Evolutionary conservation across 176 grass and related monocot species (phyloP).

Genomic region (Avena sativa): DNA sequence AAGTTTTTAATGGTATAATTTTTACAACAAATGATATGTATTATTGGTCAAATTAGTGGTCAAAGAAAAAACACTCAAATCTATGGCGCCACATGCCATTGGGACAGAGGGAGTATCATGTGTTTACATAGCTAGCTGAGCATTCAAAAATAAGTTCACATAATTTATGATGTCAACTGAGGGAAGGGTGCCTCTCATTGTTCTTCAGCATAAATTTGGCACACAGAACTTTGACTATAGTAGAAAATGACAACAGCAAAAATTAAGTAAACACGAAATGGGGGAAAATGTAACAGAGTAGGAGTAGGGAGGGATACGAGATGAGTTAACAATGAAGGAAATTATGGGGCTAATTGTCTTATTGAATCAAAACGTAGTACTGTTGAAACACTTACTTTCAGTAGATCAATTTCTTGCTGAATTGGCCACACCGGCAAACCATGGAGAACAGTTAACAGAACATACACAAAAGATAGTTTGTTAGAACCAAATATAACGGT

Average conservation of each 20-base stretch:
- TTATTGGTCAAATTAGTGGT: too few relatives aligned
- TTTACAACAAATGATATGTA: too few relatives aligned
- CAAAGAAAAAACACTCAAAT: too few relatives aligned
- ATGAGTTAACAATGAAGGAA: slow-evolving; percentile 22
- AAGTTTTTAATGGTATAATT: too few relatives aligned
- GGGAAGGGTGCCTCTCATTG: background rate
- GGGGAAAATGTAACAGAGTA: slow-evolving; percentile 3
- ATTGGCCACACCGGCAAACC: slow-evolving; percentile 40
- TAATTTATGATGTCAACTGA: background rate
- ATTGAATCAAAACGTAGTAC: slow-evolving; percentile 25
- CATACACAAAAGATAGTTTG: slow-evolving; percentile 51
- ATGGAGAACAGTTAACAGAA: slow-evolving; percentile 44
- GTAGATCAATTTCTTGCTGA: slow-evolving; percentile 99
- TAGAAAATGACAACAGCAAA: slow-evolving; percentile 14
- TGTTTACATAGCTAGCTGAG: background rate
- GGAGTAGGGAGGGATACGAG: background rate
- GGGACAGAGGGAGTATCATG: background rate
- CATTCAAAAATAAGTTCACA: slow-evolving; percentile 5
- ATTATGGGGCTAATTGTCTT: background rate
- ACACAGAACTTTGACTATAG: background rate
- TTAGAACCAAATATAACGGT: slow-evolving; percentile 11
- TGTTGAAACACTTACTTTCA: slow-evolving; percentile 74
- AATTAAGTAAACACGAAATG: background rate
- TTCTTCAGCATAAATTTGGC: slow-evolving; percentile 22
- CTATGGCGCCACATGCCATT: too few relatives aligned